phyloP scores from a whole-genome alignment of 169 alveolate genomes.

The Perkinsus chesapeaki region DNA sequence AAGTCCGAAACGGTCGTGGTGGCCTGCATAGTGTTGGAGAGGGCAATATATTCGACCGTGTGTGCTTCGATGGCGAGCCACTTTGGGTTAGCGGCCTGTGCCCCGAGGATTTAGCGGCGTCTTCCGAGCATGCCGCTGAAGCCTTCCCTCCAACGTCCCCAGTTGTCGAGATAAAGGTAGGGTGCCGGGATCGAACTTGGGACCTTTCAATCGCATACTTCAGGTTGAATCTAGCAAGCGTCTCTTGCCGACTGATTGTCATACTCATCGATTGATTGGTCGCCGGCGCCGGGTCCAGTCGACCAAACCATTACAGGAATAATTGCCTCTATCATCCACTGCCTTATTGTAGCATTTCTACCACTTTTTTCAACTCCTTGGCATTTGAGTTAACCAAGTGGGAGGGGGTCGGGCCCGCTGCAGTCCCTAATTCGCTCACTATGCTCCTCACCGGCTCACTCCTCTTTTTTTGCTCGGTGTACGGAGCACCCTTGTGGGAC shows the following conservation, averaged over 20 bases:
- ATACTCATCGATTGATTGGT: not conserved
- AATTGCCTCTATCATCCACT: not conserved
- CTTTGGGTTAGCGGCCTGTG: not conserved
- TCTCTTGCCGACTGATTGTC: not conserved
- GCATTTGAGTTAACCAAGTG: not conserved
- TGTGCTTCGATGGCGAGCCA: not conserved
- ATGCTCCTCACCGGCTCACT: not conserved
- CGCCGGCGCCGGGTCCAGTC: not conserved
- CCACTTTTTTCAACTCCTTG: not conserved
- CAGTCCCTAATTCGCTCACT: no score
- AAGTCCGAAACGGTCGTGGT: not conserved
- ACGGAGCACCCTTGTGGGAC: not conserved
- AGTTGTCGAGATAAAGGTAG: not conserved
- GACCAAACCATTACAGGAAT: no score
- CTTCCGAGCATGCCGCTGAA: not conserved
- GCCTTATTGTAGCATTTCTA: not conserved
- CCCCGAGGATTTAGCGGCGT: not conserved
- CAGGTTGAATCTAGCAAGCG: not conserved
- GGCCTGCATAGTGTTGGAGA: not conserved
- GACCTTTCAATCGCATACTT: not conserved
- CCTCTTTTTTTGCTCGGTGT: not conserved
- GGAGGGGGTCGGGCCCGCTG: not conserved
- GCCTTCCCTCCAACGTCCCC: not conserved
- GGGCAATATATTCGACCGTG: not conserved
- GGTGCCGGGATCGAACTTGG: not conserved